phyloP scores from a whole-genome alignment of 192 early-diverging fungal species.

The Mortierella alpina region DNA sequence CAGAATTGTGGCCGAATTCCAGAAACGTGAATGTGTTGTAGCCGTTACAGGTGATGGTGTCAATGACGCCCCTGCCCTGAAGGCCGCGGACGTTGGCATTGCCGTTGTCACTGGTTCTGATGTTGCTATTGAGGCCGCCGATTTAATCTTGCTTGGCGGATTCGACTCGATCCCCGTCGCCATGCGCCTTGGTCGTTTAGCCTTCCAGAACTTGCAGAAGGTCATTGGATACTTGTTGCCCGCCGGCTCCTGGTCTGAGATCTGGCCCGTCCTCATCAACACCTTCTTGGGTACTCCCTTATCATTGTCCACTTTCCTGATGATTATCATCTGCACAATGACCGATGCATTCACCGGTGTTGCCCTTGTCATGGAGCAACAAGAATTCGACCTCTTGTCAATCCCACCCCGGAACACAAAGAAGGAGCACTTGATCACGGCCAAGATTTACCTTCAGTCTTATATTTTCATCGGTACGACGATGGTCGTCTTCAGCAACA shows the following conservation, averaged over 20 bases:
- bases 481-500: conserved; percentile 70
- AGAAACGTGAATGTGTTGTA: conserved; percentile 76
- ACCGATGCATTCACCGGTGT: conserved; percentile 73
- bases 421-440: conserved; percentile 75
- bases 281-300: conserved; percentile 86
- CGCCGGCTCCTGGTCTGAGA: conserved; percentile 79
- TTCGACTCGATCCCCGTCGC: conserved; percentile 61
- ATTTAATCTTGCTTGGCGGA: conserved; percentile 70
- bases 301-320: conserved; percentile 81
- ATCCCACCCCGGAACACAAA: conserved; percentile 78
- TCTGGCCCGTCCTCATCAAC: conserved; percentile 80
- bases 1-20: conserved; percentile 72
- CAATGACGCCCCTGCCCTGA: conserved; percentile 93
- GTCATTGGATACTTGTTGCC: conserved; percentile 87
- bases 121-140: conserved; percentile 77
- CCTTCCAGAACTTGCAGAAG: conserved; percentile 91
- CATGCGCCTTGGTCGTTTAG: conserved; percentile 85
- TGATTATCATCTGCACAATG: conserved; percentile 63
- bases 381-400: conserved; percentile 80
- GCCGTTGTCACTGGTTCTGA: conserved; percentile 90
- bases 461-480: conserved; percentile 85
- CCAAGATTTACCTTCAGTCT: conserved; percentile 74
- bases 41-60: conserved; percentile 95
- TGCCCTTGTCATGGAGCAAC: conserved; percentile 80
- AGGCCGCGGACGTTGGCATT: conserved; percentile 88